Percentiles rank a stretch among this genome's conserved stretches.
Evolutionary conservation across 805 yeast species (phyloP).

Genomic region (Ogataea parapolymorpha): DNA sequence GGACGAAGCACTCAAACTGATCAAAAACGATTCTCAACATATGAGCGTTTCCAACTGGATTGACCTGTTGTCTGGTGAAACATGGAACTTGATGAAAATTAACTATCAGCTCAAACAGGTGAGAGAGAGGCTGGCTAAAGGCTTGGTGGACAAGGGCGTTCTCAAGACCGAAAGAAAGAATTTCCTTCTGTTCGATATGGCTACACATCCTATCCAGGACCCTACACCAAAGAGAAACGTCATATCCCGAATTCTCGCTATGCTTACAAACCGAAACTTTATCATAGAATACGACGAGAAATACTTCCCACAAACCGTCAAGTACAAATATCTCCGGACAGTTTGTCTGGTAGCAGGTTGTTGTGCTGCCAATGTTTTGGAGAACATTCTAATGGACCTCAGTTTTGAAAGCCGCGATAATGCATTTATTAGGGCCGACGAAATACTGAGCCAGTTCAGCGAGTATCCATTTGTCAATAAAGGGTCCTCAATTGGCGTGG

Average conservation of each 20-base stretch:
- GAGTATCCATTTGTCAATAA: constrained; percentile 73
- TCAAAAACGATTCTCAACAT: constrained; percentile 78
- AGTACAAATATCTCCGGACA: constrained; percentile 71
- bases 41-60: constrained; percentile 87
- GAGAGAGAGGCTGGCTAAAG: constrained; percentile 93
- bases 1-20: constrained; percentile 88
- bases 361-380: constrained; percentile 94
- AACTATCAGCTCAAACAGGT: constrained; percentile 96
- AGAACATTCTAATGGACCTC: constrained; percentile 73
- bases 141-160: constrained; percentile 94
- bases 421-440: constrained; percentile 94
- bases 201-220: constrained; percentile 95
- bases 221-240: constrained; percentile 78
- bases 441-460: constrained; percentile 72
- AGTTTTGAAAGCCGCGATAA: constrained; percentile 87
- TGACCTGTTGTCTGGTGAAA: constrained; percentile 89
- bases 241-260: constrained; percentile 63
- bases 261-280: constrained; percentile 71
- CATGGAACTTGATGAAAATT: constrained; percentile 95
- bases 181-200: constrained; percentile 94
- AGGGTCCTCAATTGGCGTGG: constrained; percentile 61
- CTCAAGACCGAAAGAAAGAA: constrained; percentile 94
- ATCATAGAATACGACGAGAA: constrained; percentile 50
- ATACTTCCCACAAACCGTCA: constrained; percentile 66
- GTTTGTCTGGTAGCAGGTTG: constrained; percentile 82